Base-by-base conservation (phyloP, 2,329 filamentous ascomycete genomes). In the Hypocreales sp. region DNA sequence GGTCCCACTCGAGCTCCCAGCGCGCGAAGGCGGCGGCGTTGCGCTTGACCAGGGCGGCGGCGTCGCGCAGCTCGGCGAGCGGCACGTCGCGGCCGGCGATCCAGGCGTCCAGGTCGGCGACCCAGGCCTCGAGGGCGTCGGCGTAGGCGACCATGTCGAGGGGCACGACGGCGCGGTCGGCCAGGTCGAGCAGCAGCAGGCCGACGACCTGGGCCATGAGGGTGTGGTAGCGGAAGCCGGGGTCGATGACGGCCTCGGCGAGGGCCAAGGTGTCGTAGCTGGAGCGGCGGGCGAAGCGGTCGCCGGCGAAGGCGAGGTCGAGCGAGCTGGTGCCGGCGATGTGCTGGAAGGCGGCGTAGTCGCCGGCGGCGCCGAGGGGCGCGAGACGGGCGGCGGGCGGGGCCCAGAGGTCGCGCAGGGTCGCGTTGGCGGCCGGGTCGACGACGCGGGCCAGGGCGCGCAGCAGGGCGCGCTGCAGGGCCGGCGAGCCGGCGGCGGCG, bases 231-330 rank as follows among this genome's bases (percentile, higher is more conserved):
- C 64, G 51, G 44, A 93, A 93, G 2, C 68, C 75, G 0, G 83
- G 83, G 47, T 98, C 90, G 14, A 80, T 76, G 33, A 80, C 72
- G 20, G 64, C 66, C 15, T 74, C 61, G 66, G 95, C 82, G 75
- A 83, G 87, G 24, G 84, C 77, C 40, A 80, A 86, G 29, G 74
- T 92, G 46, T 95, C 87, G 52, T 92, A 92, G 53, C 79, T 90
- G 33, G 79, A 86, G 50, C 84, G 76, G 27, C 76, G 72, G 1
- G 86, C 82, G 41, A 67, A 78, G 8, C 58, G 51, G 7, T 66
- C 58, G 24, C 79, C 79, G 20, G 58, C 42, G 45, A 98, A 95
- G 16, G 71, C 67, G 37, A 98, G 70, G 47, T 95, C 84, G 30
- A 98, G 61, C 8, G 80, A 86, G 24, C 83, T 87, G 7, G 75